A percentile compares a stretch with the other conserved stretches of the same genome.
These are phyloP conservation scores for Pseudonitzschia delicatissima DNA, from an alignment of 108 stramenopile genomes.

Conservation along the genomic window DNA sequence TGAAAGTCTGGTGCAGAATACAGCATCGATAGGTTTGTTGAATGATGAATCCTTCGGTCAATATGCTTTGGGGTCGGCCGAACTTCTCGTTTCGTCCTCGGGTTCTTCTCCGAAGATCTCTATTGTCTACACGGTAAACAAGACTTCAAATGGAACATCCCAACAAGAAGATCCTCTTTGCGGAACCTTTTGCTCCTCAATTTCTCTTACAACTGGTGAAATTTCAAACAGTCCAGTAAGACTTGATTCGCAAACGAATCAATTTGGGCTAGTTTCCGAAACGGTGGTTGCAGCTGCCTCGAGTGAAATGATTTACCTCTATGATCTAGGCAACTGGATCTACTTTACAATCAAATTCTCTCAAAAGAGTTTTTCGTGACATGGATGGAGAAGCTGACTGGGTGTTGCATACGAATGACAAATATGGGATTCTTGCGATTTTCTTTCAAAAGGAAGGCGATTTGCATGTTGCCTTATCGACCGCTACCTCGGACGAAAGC, in stretches of 20 bases:
- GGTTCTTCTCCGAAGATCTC: constrained; percentile 4
- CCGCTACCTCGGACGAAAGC: constrained; percentile 19
- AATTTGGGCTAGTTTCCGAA: constrained; percentile 21
- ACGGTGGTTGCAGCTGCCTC: constrained; percentile 24
- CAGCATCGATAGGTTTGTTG: not conserved
- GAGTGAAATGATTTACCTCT: constrained; percentile 19
- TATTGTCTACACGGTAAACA: constrained; percentile 11
- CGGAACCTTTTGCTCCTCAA: constrained; percentile 4
- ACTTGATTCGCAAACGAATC: constrained; percentile 17
- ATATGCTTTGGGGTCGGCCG: not conserved
- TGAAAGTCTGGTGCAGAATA: constrained; percentile 10
- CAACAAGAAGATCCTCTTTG: not conserved
- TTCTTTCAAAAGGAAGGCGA: constrained; percentile 12
- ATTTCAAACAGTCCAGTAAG: constrained; percentile 9
- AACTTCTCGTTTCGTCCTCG: constrained; percentile 16
- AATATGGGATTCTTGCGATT: constrained; percentile 11
- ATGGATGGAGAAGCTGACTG: constrained; percentile 3
- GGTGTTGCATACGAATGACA: constrained; percentile 16
- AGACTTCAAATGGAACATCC: not conserved
- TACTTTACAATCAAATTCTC: constrained; percentile 10
- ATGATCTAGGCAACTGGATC: constrained; percentile 28
- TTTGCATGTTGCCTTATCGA: constrained; percentile 11
- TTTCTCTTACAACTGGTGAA: constrained; percentile 12
- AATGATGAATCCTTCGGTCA: not conserved
- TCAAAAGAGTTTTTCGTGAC: constrained; percentile 9